Base-by-base conservation (phyloP, 169 alveolate species). In the Plasmodium vinckei region DNA sequence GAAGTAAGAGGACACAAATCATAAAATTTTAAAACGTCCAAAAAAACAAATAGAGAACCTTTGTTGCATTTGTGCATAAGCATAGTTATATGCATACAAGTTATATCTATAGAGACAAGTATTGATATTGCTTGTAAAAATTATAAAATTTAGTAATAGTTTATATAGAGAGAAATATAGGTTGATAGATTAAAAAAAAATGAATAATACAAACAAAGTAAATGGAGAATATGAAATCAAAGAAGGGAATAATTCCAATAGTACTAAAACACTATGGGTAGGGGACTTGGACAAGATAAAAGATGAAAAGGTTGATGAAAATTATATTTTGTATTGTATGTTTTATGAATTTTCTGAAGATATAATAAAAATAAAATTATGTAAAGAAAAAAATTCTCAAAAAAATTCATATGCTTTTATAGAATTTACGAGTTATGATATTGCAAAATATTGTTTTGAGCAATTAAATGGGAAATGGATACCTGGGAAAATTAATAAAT, bases 401-500 rank as follows among this genome's bases (percentile, higher is more conserved):
- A 79, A 65, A 65, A 53, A 42, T 59, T 79, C 89, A 4, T 79
- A 79, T 79, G 89, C 89, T 17, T 79, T 79, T 15, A 79, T 79
- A 27, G 89, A 79, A 68, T 79, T 79, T 60, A 56, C 89, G 9
- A 79, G 21, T 46, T 65, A 5, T 49, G 89, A 79, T 13, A 44
- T 79, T 23, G 89, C 89, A 56, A 79, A 79, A 46, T 79, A 79
- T 46, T 79, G 89, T 46, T 79, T 79, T 79, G 89, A 79, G 27
- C 39, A 79, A 13, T 79, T 79, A 56, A 79, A 79, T 70, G 89
- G 89, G 12, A 79, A 79, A 57, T 79, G 89, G 89, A 79, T 79
- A 65, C 89, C 89, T 17, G 89, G 89, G 9, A 79, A 70, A 69
- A 56, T 68, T 33, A 77, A 79, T 47, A 79, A 53, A 39, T 79